A percentile compares a stretch with the other conserved stretches of the same genome.
These are phyloP conservation scores for Claviceps quebecensis DNA, from an alignment of 2,329 filamentous ascomycete genomes.

Conservation along the genomic window DNA sequence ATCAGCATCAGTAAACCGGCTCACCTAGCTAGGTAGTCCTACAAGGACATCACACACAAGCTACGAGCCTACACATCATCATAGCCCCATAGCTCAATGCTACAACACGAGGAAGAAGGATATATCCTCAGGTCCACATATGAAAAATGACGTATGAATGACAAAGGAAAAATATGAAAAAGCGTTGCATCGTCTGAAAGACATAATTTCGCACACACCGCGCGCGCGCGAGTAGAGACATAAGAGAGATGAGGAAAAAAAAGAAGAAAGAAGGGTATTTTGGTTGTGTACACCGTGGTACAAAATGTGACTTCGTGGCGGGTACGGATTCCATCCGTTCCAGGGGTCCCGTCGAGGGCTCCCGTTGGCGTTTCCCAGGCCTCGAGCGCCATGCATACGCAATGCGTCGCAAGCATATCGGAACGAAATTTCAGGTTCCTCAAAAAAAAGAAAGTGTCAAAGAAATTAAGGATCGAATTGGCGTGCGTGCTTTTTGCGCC, in stretches of 20 bases:
- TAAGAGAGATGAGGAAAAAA: background rate
- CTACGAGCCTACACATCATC: slow-evolving; percentile 4
- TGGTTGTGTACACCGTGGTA: slow-evolving; percentile 3
- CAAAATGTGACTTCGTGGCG: background rate
- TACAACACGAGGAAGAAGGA: slow-evolving; percentile 5
- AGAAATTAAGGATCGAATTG: background rate
- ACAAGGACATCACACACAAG: slow-evolving; percentile 8
- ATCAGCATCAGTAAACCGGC: background rate
- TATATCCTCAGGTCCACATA: slow-evolving; percentile 7
- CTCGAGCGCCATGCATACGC: slow-evolving; percentile 7
- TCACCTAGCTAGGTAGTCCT: slow-evolving; percentile 8
- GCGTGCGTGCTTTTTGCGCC: slow-evolving; percentile 7
- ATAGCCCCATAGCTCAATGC: slow-evolving; percentile 7
- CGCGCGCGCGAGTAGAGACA: background rate
- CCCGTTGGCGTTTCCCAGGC: background rate
- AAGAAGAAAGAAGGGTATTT: slow-evolving; percentile 3
- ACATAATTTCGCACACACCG: slow-evolving; percentile 10
- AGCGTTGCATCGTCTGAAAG: slow-evolving; percentile 12
- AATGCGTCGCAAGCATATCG: slow-evolving; percentile 1
- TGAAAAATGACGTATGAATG: slow-evolving; percentile 5
- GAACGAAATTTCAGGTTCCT: background rate
- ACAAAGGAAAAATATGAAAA: slow-evolving; percentile 1
- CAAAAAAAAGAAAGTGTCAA: background rate
- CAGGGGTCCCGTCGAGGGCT: background rate
- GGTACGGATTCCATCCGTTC: background rate